Base-by-base conservation (phyloP, 768 basidiomycete genomes). In the Lepiota brunneoincarnata region DNA sequence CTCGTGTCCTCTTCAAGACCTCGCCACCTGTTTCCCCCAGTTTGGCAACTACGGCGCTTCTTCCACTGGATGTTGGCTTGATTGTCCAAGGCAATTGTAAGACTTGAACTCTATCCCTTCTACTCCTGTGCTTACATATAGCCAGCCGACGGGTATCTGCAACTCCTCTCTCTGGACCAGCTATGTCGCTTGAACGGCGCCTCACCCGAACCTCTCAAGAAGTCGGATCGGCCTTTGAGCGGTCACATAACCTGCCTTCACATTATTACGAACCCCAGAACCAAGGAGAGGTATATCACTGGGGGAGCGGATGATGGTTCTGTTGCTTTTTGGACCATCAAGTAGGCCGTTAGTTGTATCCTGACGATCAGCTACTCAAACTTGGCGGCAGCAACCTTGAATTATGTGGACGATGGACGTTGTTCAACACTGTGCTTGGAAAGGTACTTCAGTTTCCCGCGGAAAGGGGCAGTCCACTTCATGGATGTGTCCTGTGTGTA, bases 271-370 rank as follows among this genome's bases (percentile, higher is more conserved):
- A 86, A 87, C 58, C 70, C 74, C 15, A 66, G 82, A 35, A 87
- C 84, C 0, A 78, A 77, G 35, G 82, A 89, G 56, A 77, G 70
- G 15, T 79, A 82, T 28, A 70, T 95, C 14, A 69, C 91, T 12
- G 91, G 88, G 12, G 91, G 92, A 2, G 80, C 78, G 0, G 86
- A 89, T 53, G 89, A 91, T 61, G 93, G 93, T 2, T 84, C 86
- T 0, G 76, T 94, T 21, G 82, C 81, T 0, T 73, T 91, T 51
- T 94, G 91, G 91, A 74, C 78, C 2, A 58, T 80, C 6, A 77
- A 75, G 91, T 92, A 64, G 51, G 82, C 54, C 34, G 3, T 39
- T 15, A 26, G 51, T 42, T 14, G n/a, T 21, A 9, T 48, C 7
- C 34, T 37, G 9, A 26, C 31, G 12, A 9, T 21, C 35, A 38